Evolutionary conservation across 495 filamentous ascomycete genomes (phyloP), one percentile per base, ranked within the genome.

Genomic region (Durotheca rogersii): DNA sequence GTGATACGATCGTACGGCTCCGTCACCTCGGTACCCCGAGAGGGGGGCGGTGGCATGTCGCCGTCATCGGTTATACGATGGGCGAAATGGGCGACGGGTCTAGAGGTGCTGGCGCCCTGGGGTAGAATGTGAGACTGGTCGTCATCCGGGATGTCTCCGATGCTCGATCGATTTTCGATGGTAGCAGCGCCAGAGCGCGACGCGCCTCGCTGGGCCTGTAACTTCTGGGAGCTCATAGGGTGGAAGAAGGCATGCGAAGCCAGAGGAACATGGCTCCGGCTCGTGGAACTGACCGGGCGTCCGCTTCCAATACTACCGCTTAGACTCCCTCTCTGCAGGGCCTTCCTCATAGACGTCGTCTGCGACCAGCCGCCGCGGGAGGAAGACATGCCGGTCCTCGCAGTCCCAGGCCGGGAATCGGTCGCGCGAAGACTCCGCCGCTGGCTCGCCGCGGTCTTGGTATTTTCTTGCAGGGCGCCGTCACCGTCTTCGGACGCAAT

Each of bases 181-280:
- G 65, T 62, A 9, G 67, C 67, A 6, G 65, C 43, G 23, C 23
- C 23, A 6, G 73, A 69, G 25, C 74, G 64, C 9, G 68, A 52
- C 14, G 78, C 74, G 36, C 83, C 83, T 62, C 93, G 76, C 65
- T 97, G 94, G 41, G 90, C 91, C 68, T 98, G 93, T 38, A 96
- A 74, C 63, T 88, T 83, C 67, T 96, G 91, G 16, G 90, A 94
- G 70, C 90, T 96, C 93, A 98, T 95, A 12, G 93, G 93, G 6
- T 85, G 84, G 59, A 96, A 96, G 68, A 98, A 97, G 14, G 86
- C 92, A 55, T 91, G 85, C 10, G 90, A 89, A 6, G 90, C 83
- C 20, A 98, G 72, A 6, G 93, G 91, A 27, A 95, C 92, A 74
- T 98, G 93, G 12, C 87, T 91, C 60, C 83, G 79, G 65, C 87